Evolutionary conservation across 2,329 filamentous ascomycete genomes (phyloP).

Genomic region (Lachnellula arida): DNA sequence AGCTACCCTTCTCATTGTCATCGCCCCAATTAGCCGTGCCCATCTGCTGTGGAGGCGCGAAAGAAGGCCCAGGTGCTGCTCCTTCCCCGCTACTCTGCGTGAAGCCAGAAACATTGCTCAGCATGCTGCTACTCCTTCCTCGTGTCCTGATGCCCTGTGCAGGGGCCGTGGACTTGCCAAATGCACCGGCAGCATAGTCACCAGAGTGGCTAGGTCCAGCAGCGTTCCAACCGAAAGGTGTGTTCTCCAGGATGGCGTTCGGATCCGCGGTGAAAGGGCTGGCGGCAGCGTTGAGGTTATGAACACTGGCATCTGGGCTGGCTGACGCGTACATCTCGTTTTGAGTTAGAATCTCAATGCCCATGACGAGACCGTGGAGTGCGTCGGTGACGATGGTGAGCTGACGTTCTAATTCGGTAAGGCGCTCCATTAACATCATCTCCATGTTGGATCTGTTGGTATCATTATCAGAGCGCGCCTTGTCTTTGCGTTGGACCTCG

Average conservation of each 20-base stretch:
- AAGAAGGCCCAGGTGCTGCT: conserved; percentile 1
- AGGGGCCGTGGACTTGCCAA: conserved; percentile 5
- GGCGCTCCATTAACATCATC: conserved; percentile 21
- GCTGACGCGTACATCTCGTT: conserved; percentile 13
- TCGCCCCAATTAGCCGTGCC: conserved; percentile 13
- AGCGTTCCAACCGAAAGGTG: conserved; percentile 25
- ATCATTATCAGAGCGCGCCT: conserved; percentile 26
- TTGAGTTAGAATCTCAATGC: conserved; percentile 9
- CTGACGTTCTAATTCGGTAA: conserved; percentile 15
- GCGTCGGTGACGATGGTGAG: conserved; percentile 12
- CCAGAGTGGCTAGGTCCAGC: conserved; percentile 7
- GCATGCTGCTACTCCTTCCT: conserved; percentile 62
- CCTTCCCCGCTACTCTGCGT: conserved; percentile 54
- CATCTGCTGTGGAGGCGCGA: conserved; percentile 8
- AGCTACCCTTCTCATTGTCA: conserved; percentile 19
- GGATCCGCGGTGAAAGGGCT: conserved; percentile 1
- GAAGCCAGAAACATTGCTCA: conserved; percentile 62
- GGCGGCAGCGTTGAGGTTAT: conserved; percentile 13
- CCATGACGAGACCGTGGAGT: conserved; percentile 7
- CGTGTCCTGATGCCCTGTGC: conserved; percentile 30
- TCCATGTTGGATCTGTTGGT: conserved; percentile 25
- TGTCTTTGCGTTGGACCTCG: conserved; percentile 31
- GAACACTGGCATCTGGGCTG: conserved; percentile 18
- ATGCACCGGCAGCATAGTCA: conserved; percentile 5
- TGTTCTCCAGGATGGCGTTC: conserved; percentile 13